Evolutionary conservation across 2,329 filamentous ascomycete genomes (phyloP), one percentile per base, ranked within the genome.

Genomic region (Hymenoscyphus fraxineus): DNA sequence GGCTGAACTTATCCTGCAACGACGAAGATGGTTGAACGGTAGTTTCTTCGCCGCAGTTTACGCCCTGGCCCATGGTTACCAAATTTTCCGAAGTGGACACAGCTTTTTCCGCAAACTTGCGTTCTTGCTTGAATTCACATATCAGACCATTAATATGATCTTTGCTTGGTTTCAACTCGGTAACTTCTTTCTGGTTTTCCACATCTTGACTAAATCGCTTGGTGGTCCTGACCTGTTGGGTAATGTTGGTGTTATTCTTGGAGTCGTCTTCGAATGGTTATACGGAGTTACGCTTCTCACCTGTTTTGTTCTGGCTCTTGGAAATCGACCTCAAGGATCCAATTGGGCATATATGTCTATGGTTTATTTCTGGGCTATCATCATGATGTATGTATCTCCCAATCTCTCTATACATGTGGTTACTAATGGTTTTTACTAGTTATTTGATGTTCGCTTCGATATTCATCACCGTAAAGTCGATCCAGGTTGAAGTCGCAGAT

Each of bases 181-280:
- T 75, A 99, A 99, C 80, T 99, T 99, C 84, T 99, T 98, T 85
- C 81, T 99, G 74, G 94, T 99, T 71, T 99, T 99, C 82, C 93
- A 93, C 77, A 98, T 99, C 75, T 81, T 99, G 69, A 98, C 94
- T 0, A 89, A 88, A 12, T 97, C 93, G 73, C 81, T 99, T 69
- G 90, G 92, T 57, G 83, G 85, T 32, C 72, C 79, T 0, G 77
- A 84, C 39, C 83, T 97, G 32, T 84, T 97, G 1, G 92, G 93
- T 59, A 88, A 84, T 4, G 86, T 86, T 10, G 95, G 95, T 62
- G 86, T 86, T 47, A 87, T 97, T 65, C 82, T 99, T 1, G 90
- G 93, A 62, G 88, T 98, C 35, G 83, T 97, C 12, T 98, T 99
- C 73, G 92, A 96, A 78, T 99, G 94, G 93, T 83, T 97, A 3